A percentile compares a stretch with the other conserved stretches of the same genome.
phyloP scores from a whole-genome alignment of 305 asterid genomes.

The Fraxinus albicans region DNA sequence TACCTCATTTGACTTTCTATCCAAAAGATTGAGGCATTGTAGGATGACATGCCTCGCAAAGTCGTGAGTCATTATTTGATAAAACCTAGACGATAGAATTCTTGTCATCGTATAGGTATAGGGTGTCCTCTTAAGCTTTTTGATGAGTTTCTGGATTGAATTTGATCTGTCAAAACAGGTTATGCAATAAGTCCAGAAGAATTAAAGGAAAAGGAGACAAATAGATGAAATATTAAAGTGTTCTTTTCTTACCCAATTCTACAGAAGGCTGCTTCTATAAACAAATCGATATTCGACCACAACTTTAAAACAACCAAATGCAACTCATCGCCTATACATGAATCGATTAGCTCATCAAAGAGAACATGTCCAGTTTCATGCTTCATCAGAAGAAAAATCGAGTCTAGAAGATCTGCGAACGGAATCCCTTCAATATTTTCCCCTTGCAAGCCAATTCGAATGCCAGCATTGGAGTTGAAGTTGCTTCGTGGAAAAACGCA shows the following conservation, averaged over 20 bases:
- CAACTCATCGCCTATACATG: slow-evolving; percentile 16
- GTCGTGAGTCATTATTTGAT: slow-evolving; percentile 31
- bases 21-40: slow-evolving; percentile 33
- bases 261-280: slow-evolving; percentile 29
- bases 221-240: neutral
- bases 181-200: neutral
- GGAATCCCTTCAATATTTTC: neutral
- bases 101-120: slow-evolving; percentile 22
- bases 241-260: slow-evolving; percentile 30
- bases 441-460: neutral
- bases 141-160: slow-evolving; percentile 33
- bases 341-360: slow-evolving; percentile 26
- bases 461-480: neutral
- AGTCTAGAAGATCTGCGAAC: neutral
- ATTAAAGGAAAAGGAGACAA: neutral
- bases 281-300: neutral
- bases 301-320: slow-evolving; percentile 14
- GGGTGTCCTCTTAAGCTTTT: slow-evolving; percentile 29
- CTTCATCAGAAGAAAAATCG: slow-evolving; percentile 26
- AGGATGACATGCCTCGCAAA: slow-evolving; percentile 33
- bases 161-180: slow-evolving; percentile 30
- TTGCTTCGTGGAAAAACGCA: neutral
- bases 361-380: neutral
- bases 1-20: slow-evolving; percentile 36
- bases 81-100: slow-evolving; percentile 28